Base-by-base conservation (phyloP, 108 stramenopile genomes). In the Discostella stelligeroides region DNA sequence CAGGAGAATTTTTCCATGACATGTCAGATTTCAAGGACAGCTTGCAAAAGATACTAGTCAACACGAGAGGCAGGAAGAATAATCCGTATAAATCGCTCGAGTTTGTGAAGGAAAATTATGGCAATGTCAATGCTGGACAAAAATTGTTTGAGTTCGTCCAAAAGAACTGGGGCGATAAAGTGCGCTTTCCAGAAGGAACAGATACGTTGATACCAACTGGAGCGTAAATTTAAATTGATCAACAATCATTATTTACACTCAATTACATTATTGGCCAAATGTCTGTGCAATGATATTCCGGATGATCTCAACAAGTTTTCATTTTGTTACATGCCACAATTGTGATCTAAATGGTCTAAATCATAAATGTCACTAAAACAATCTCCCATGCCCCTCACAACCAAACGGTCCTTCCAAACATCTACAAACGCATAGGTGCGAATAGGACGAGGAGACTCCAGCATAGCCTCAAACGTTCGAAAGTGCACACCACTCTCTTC, bases 401-500 rank as follows among this genome's bases (percentile, higher is more conserved):
- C 83, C 46, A 94, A 51, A 7, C 80, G 62, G 69, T 95, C 80
- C 8, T 79, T 72, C 46, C 76, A 84, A 14, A 95, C 49, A 61
- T 90, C 73, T 9, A 95, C 72, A 48, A 95, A 70, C 4, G 82
- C 93, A 72, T 89, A 95, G 10, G 91, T 95, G 4, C 73, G 63
- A 30, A 74, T 68, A 12, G 88, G 88, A 38, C 69, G 64, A 20
- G 83, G 72, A 79, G 68, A 86, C 61, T 95, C 93, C 58, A 95
- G 53, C n/a, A 78, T 86, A 0, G 93, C 93, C 61, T 88, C 86
- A 43, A 92, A 41, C 5, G 91, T 86, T 25, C 90, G 82, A 81
- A 90, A 91, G 68, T 95, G 93, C 49, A 95, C 92, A 10, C 91
- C 91, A 66, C 84, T 86, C 8, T 66, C 57, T 13, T 81, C 80